A percentile compares a stretch with the other conserved stretches of the same genome.
phyloP scores from a whole-genome alignment of 371 early-diverging fungal genomes.

The Apophysomyces elegans region DNA sequence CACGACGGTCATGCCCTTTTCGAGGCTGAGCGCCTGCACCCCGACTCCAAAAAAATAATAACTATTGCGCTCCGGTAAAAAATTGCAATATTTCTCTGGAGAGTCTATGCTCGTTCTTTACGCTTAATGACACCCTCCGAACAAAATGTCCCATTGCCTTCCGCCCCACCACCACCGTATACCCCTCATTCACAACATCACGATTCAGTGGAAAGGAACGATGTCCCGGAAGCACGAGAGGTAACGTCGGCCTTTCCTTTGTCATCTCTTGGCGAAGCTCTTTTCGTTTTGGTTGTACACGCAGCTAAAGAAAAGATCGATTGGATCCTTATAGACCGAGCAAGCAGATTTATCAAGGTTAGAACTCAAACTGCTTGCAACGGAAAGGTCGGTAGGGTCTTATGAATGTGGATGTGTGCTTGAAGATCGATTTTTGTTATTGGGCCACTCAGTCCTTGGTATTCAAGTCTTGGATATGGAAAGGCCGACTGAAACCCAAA shows the following conservation, averaged over 20 bases:
- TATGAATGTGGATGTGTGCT: conserved; percentile 46
- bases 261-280: too few species aligned
- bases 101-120: too few species aligned
- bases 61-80: too few species aligned
- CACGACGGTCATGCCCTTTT: too few species aligned
- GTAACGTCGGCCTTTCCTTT: not conserved
- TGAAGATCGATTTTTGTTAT: conserved; percentile 40
- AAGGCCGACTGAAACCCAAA: conserved; percentile 18
- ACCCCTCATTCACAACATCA: not conserved
- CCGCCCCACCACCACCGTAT: not conserved
- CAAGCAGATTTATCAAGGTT: conserved; percentile 18
- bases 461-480: conserved; percentile 34
- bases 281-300: not conserved
- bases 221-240: not conserved
- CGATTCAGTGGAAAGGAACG: not conserved
- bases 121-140: not conserved
- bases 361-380: conserved; percentile 27
- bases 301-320: not conserved
- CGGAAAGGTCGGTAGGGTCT: conserved; percentile 25
- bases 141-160: not conserved
- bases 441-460: conserved; percentile 34
- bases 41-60: too few species aligned
- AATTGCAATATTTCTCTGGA: too few species aligned
- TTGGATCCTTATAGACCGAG: not conserved
- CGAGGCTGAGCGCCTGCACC: too few species aligned